Evolutionary conservation across 768 basidiomycete species (phyloP).

Genomic region (Suillus subalutaceus): DNA sequence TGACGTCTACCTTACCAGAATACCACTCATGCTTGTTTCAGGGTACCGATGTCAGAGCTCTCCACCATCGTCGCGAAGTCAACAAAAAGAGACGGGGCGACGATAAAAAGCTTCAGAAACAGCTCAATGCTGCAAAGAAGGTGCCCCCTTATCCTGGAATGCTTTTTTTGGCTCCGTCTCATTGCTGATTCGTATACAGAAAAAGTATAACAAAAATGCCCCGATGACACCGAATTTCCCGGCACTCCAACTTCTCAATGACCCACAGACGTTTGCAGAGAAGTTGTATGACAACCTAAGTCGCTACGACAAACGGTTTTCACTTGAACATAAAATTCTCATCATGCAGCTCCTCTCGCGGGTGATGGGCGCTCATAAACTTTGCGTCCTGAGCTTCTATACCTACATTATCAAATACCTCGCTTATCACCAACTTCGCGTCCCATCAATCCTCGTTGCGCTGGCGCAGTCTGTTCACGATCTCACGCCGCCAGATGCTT

Average conservation of each 20-base stretch:
- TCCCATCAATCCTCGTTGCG: slow-evolving; percentile 90
- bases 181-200: slow-evolving; percentile 42
- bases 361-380: slow-evolving; percentile 90
- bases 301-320: slow-evolving; percentile 90
- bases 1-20: background rate
- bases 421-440: slow-evolving; percentile 86
- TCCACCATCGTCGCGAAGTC: slow-evolving; percentile 87
- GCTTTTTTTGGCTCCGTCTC: slow-evolving; percentile 7
- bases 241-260: slow-evolving; percentile 88
- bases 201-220: slow-evolving; percentile 33
- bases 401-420: slow-evolving; percentile 96
- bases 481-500: slow-evolving; percentile 89
- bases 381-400: slow-evolving; percentile 93
- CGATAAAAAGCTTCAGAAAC: slow-evolving; percentile 78
- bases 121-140: slow-evolving; percentile 75
- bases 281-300: slow-evolving; percentile 86
- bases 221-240: slow-evolving; percentile 72
- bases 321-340: slow-evolving; percentile 95
- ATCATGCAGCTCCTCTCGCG: slow-evolving; percentile 96
- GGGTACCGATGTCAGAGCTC: slow-evolving; percentile 67
- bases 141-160: slow-evolving; percentile 37
- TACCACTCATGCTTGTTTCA: slow-evolving; percentile 32
- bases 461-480: slow-evolving; percentile 96
- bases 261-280: slow-evolving; percentile 95
- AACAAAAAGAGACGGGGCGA: slow-evolving; percentile 90